Percentiles rank a stretch among this genome's conserved stretches.
These are phyloP conservation scores for Fusarium oxysporum DNA, from an alignment of 2,329 filamentous ascomycete species.

Conservation along the genomic window DNA sequence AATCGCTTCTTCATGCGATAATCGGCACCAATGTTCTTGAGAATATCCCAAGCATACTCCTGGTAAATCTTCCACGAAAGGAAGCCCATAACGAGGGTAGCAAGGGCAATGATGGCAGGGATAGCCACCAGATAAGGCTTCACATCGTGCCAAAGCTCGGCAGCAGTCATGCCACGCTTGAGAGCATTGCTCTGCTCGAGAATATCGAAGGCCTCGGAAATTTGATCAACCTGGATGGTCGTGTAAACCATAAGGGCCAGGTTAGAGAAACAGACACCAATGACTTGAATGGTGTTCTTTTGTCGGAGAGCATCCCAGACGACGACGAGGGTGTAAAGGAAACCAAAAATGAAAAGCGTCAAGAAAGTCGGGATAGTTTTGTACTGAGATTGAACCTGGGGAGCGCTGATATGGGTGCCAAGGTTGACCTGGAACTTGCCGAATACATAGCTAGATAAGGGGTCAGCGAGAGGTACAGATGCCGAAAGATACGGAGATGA, in stretches of 20 bases:
- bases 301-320: slow-evolving; percentile 93
- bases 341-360: slow-evolving; percentile 96
- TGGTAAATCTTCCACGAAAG: slow-evolving; percentile 96
- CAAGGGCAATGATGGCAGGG: slow-evolving; percentile 83
- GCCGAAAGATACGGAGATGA: slow-evolving; percentile 30
- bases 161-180: slow-evolving; percentile 43
- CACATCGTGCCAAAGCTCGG: slow-evolving; percentile 74
- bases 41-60: slow-evolving; percentile 98
- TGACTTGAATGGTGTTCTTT: slow-evolving; percentile 99
- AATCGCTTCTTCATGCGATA: slow-evolving; percentile 97
- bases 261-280: slow-evolving; percentile 94
- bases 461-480: slow-evolving; percentile 24
- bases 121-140: slow-evolving; percentile 85
- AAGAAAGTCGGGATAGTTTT: slow-evolving; percentile 93
- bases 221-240: slow-evolving; percentile 92
- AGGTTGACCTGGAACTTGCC: slow-evolving; percentile 81
- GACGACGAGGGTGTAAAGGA: slow-evolving; percentile 89
- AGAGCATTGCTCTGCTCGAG: slow-evolving; percentile 63
- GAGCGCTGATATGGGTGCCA: slow-evolving; percentile 53
- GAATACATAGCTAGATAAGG: slow-evolving; percentile 80
- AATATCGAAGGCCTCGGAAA: slow-evolving; percentile 74
- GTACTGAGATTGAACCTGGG: slow-evolving; percentile 62
- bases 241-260: slow-evolving; percentile 92
- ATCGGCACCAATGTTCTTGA: slow-evolving; percentile 98
- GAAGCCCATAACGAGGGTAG: slow-evolving; percentile 78